phyloP scores from a whole-genome alignment of 83 land plant species.

The Diphasiastrum complanatum region DNA sequence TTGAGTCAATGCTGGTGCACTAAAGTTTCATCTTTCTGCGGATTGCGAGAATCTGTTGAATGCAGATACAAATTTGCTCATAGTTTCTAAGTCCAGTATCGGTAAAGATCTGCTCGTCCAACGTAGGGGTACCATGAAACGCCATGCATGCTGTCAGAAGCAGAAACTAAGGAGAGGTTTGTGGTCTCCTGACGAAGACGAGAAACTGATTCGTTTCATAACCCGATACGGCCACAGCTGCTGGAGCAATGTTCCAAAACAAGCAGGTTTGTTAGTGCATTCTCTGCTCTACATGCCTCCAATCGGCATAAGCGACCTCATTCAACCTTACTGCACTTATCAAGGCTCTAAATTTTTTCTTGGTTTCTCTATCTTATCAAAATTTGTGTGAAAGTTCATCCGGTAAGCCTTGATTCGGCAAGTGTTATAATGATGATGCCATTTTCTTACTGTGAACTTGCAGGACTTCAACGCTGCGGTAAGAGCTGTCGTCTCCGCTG shows the following conservation, averaged over 20 bases:
- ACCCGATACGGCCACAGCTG: neutral
- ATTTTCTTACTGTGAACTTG: neutral
- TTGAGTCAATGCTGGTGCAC: no score
- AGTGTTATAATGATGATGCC: neutral
- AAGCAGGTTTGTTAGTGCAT: neutral
- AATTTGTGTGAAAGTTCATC: no score
- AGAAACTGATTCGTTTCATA: neutral
- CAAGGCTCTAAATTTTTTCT: no score
- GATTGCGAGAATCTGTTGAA: no score
- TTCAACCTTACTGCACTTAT: no score
- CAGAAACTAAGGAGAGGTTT: neutral
- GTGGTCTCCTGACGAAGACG: constrained; percentile 1
- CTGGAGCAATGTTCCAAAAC: neutral
- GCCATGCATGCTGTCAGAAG: neutral
- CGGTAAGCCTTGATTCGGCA: neutral
- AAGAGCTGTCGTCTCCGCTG: neutral
- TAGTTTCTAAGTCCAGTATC: no score
- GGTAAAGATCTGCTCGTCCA: no score
- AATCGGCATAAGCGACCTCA: no score
- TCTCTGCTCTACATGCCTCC: neutral
- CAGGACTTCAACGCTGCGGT: neutral
- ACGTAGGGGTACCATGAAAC: no score
- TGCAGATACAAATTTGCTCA: no score
- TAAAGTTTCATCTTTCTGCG: no score
- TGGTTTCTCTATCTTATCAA: no score